Evolutionary conservation across 768 basidiomycete species (phyloP).

Genomic region (Naematelia aurantialba): DNA sequence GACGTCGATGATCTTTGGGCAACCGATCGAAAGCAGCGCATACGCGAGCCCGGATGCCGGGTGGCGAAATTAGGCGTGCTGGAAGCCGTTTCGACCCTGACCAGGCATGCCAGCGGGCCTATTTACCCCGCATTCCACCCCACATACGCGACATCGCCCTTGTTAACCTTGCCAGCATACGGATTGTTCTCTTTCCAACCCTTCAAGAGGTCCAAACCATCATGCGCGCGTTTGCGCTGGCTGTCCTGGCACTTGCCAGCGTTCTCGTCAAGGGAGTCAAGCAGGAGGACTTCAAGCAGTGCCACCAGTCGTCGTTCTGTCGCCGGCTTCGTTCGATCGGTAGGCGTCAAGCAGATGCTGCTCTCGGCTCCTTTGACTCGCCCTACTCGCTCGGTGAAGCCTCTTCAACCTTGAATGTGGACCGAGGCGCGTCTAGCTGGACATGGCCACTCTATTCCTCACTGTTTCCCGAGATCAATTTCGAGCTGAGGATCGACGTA

Average conservation of each 20-base stretch:
- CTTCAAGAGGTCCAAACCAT: background rate
- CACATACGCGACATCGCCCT: no score
- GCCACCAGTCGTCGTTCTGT: slow-evolving; percentile 92
- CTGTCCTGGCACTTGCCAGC: background rate
- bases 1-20: no score
- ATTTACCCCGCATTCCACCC: slow-evolving; percentile 8
- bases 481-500: slow-evolving; percentile 74
- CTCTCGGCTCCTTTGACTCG: slow-evolving; percentile 65
- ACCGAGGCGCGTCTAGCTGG: slow-evolving; percentile 52
- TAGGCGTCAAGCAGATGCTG: slow-evolving; percentile 60
- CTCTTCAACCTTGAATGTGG: background rate
- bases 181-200: slow-evolving; percentile 3
- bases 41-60: no score
- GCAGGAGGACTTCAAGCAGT: slow-evolving; percentile 86
- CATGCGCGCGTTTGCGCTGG: background rate
- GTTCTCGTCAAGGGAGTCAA: slow-evolving; percentile 45
- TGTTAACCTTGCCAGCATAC: background rate
- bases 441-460: slow-evolving; percentile 72
- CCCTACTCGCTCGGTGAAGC: slow-evolving; percentile 71
- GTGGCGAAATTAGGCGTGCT: background rate
- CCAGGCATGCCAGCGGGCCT: background rate
- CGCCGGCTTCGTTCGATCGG: slow-evolving; percentile 81
- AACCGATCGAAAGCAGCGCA: no score
- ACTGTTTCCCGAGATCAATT: slow-evolving; percentile 78
- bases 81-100: no score